A percentile compares a stretch with the other conserved stretches of the same genome.
These are phyloP conservation scores for Mycena haematopus DNA, from an alignment of 768 basidiomycete genomes.

Conservation along the genomic window DNA sequence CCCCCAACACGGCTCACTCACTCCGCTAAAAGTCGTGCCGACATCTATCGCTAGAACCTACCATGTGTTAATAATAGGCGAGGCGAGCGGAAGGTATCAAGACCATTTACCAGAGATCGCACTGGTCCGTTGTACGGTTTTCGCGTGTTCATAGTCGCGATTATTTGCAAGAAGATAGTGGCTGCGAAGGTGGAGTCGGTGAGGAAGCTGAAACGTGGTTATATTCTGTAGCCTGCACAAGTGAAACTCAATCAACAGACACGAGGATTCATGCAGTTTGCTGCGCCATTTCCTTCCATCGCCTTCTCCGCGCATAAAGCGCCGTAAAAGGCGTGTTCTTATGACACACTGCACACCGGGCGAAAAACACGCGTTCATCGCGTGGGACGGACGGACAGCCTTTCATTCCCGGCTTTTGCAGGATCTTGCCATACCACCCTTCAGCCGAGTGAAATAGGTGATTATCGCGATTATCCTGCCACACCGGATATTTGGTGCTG, in stretches of 20 bases:
- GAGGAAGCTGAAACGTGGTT: constrained; percentile 28
- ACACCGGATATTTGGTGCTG: constrained; percentile 37
- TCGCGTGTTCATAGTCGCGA: constrained; percentile 59
- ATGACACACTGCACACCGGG: constrained; percentile 17
- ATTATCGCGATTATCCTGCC: constrained; percentile 29
- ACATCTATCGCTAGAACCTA: constrained; percentile 71
- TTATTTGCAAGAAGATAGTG: constrained; percentile 15
- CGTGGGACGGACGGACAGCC: constrained; percentile 8
- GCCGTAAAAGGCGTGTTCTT: constrained; percentile 19
- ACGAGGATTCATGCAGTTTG: constrained; percentile 25
- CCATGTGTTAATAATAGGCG: constrained; percentile 17
- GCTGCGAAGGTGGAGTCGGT: constrained; percentile 6
- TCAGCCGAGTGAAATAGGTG: constrained; percentile 25
- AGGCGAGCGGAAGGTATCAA: not conserved
- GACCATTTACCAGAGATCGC: constrained; percentile 63
- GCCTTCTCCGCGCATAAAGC: constrained; percentile 14
- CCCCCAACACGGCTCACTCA: constrained; percentile 36
- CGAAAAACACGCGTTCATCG: constrained; percentile 23
- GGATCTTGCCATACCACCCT: constrained; percentile 6
- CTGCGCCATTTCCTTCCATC: constrained; percentile 19
- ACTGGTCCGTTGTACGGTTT: constrained; percentile 73
- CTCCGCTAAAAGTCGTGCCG: constrained; percentile 84
- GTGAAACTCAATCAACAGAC: constrained; percentile 25
- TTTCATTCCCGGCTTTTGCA: constrained; percentile 24
- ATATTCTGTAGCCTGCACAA: constrained; percentile 23